Conservation (phyloP, 148 eudicot species). For the Fallopia convolvulus region DNA sequence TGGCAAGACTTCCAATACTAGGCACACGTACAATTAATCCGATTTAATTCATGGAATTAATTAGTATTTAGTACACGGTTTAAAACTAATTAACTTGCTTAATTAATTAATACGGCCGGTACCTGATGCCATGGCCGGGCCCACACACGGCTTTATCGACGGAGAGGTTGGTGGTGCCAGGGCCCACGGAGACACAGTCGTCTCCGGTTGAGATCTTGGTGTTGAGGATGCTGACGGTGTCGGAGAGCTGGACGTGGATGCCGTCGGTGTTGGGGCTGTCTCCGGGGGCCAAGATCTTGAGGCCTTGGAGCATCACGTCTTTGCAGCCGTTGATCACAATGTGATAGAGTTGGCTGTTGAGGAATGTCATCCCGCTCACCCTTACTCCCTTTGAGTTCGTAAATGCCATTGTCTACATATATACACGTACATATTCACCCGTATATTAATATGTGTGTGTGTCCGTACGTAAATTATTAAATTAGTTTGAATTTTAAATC, state of each 20-base stretch:
- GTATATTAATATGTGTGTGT: neutral
- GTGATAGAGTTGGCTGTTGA: conserved; percentile 56
- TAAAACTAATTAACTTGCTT: too few relatives aligned
- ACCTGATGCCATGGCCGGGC: conserved; percentile 16
- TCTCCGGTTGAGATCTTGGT: conserved; percentile 10
- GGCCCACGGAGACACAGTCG: conserved; percentile 14
- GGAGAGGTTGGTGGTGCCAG: conserved; percentile 9
- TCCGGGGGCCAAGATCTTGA: neutral
- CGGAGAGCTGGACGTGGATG: conserved; percentile 9
- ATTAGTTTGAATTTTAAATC: neutral
- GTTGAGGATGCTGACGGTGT: conserved; percentile 1
- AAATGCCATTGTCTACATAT: conserved; percentile 35
- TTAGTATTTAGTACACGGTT: too few relatives aligned
- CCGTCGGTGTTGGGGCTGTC: conserved; percentile 14
- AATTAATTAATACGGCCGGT: neutral
- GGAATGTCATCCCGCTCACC: conserved; percentile 37
- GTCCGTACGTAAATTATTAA: too few relatives aligned
- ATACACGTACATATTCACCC: neutral
- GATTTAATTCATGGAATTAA: too few relatives aligned
- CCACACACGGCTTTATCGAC: conserved; percentile 5
- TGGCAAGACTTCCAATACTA: conserved; percentile 20
- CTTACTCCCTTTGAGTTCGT: conserved; percentile 32
- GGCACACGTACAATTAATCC: neutral
- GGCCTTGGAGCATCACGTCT: conserved; percentile 23
- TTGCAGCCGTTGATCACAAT: conserved; percentile 34